These are phyloP conservation scores for Neurospora pannonica DNA, from an alignment of 495 filamentous ascomycete species.

Conservation along the genomic window DNA sequence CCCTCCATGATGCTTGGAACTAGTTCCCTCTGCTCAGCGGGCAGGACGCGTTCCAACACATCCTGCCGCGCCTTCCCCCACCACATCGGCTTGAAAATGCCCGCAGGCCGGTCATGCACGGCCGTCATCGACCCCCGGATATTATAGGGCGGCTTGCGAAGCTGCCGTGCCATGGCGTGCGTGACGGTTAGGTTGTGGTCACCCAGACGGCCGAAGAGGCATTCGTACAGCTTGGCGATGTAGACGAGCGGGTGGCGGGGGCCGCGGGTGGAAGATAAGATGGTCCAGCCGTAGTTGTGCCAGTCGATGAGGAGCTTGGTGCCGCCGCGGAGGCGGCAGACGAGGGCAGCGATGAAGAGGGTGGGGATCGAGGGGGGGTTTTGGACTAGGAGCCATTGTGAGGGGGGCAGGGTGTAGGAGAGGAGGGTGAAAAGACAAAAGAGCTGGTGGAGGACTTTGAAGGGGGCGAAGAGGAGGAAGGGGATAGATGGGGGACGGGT, in stretches of 20 bases:
- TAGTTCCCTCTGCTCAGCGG: constrained; percentile 38
- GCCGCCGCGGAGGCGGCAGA: constrained; percentile 70
- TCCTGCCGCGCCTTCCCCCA: constrained; percentile 33
- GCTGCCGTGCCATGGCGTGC: constrained; percentile 68
- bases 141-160: constrained; percentile 51
- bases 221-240: constrained; percentile 70
- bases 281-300: constrained; percentile 99
- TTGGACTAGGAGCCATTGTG: constrained; percentile 79
- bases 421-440: constrained; percentile 58
- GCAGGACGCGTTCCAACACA: constrained; percentile 53
- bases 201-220: constrained; percentile 55
- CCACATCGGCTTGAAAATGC: constrained; percentile 64
- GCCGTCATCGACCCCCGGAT: constrained; percentile 55
- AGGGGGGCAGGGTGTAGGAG: constrained; percentile 59
- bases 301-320: constrained; percentile 86
- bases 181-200: constrained; percentile 79
- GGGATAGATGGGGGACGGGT: constrained; percentile 11
- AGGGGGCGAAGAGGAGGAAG: constrained; percentile 69
- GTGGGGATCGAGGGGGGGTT: constrained; percentile 96
- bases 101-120: constrained; percentile 81
- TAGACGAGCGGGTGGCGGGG: constrained; percentile 66
- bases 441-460: constrained; percentile 82
- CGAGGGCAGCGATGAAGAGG: constrained; percentile 59
- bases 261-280: constrained; percentile 60
- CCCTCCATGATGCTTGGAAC: constrained; percentile 47